These are phyloP conservation scores for Mollisiaceae sp. DNA, from an alignment of 2,329 filamentous ascomycete species.

Conservation along the genomic window DNA sequence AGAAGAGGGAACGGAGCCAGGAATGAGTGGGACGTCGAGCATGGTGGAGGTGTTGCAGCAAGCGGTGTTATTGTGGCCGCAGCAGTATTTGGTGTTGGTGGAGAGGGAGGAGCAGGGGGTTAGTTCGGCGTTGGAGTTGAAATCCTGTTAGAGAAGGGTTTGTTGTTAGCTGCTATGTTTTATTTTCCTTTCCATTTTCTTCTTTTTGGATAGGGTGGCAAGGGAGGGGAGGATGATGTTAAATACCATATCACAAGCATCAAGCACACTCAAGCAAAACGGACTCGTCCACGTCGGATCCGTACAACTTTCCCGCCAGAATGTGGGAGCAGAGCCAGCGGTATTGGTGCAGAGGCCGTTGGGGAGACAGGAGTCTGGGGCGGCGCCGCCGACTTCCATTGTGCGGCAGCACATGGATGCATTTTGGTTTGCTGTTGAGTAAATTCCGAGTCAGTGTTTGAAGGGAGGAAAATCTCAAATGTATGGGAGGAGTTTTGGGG, in stretches of 20 bases:
- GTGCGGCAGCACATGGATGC: neutral
- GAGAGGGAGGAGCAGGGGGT: too few relatives aligned
- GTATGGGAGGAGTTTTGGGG: too few relatives aligned
- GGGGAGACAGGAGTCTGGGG: neutral
- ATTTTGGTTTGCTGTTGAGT: neutral
- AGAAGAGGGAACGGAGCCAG: neutral
- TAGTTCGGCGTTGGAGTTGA: neutral
- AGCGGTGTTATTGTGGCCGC: neutral
- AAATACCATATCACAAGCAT: neutral
- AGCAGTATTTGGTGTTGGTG: neutral
- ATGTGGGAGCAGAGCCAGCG: neutral
- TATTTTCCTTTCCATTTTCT: neutral
- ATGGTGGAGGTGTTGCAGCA: neutral
- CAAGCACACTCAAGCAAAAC: neutral
- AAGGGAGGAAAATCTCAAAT: too few relatives aligned
- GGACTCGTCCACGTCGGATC: constrained; percentile 1
- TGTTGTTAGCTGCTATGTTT: too few relatives aligned
- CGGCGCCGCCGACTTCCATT: neutral
- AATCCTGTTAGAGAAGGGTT: neutral
- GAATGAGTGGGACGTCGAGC: neutral
- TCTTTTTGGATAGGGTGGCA: too few relatives aligned
- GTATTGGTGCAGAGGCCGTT: neutral
- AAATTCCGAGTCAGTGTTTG: neutral
- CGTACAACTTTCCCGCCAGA: neutral
- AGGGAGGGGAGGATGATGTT: too few relatives aligned